Evolutionary conservation across 495 filamentous ascomycete genomes (phyloP).

Genomic region (Annulohypoxylon maeteangense): DNA sequence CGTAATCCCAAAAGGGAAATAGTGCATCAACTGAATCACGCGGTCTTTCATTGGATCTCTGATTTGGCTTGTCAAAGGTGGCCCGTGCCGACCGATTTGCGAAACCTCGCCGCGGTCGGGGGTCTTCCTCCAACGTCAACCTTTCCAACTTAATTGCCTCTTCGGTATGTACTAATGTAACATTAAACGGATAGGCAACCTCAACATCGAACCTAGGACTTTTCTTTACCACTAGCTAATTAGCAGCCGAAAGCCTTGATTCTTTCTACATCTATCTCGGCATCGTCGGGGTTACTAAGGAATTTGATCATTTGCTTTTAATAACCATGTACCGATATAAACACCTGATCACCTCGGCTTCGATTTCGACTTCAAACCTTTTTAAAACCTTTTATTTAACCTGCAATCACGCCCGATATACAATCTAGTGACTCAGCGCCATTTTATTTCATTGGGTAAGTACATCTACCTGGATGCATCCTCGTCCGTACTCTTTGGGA

Average conservation of each 20-base stretch:
- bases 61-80: conserved; percentile 18
- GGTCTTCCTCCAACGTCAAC: conserved; percentile 37
- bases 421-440: background rate
- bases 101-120: conserved; percentile 35
- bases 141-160: conserved; percentile 26
- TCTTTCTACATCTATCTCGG: conserved; percentile 4
- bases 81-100: conserved; percentile 43
- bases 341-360: conserved; percentile 6
- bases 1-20: conserved; percentile 32
- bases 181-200: conserved; percentile 6
- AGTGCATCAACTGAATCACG: conserved; percentile 33
- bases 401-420: background rate
- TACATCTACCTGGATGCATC: background rate
- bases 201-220: conserved; percentile 3
- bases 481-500: conserved; percentile 4
- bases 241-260: background rate
- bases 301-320: background rate
- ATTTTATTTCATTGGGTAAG: conserved; percentile 7
- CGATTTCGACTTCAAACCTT: background rate
- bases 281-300: conserved; percentile 2
- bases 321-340: background rate
- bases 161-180: conserved; percentile 27
- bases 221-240: background rate
- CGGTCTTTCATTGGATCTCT: conserved; percentile 38
- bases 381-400: background rate